A percentile compares a stretch with the other conserved stretches of the same genome.
These are phyloP conservation scores for Aspergillus tamarii DNA, from an alignment of 2,329 filamentous ascomycete species.

Conservation along the genomic window DNA sequence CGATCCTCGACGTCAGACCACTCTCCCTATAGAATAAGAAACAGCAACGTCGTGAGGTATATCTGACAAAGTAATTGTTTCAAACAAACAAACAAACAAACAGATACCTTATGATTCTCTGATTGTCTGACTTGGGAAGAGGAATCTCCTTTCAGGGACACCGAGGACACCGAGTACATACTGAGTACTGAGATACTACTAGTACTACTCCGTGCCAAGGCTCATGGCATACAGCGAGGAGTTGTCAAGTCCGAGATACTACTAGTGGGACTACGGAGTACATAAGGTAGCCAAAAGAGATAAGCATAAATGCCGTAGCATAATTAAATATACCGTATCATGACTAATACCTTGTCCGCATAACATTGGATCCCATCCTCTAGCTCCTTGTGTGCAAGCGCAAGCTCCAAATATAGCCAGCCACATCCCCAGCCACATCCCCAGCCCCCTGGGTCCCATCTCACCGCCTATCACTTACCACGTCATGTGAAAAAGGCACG, in stretches of 20 bases:
- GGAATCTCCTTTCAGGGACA: neutral
- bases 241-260: neutral
- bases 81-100: neutral
- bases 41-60: neutral
- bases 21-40: neutral
- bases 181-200: neutral
- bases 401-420: neutral
- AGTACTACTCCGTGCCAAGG: neutral
- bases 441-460: neutral
- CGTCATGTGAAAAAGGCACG: slow-evolving; percentile 21
- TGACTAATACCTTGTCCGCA: neutral
- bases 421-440: slow-evolving; percentile 6
- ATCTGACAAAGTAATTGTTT: neutral
- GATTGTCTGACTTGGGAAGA: neutral
- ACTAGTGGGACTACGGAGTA: neutral
- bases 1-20: slow-evolving; percentile 2
- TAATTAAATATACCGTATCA: neutral
- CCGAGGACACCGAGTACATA: neutral
- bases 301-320: neutral
- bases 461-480: slow-evolving; percentile 17
- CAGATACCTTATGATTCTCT: neutral
- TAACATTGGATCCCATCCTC: neutral
- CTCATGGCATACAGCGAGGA: neutral
- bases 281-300: neutral
- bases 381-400: neutral